These are phyloP conservation scores for Geotrichum reessii DNA, from an alignment of 1,139 yeast genomes.

Conservation along the genomic window DNA sequence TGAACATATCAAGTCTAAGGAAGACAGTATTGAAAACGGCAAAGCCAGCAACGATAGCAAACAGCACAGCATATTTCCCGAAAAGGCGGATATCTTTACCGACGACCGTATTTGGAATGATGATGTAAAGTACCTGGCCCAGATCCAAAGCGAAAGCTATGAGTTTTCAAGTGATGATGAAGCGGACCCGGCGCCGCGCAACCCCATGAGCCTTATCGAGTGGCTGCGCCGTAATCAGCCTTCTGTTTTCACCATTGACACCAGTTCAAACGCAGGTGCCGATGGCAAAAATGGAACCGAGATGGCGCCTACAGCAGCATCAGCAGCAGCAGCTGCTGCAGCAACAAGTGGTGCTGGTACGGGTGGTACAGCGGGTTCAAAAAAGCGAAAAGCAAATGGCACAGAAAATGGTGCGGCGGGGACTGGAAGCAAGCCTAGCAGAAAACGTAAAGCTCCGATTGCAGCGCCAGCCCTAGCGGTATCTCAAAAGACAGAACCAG, in stretches of 20 bases:
- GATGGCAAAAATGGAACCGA: neutral
- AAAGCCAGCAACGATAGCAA: conserved; percentile 3
- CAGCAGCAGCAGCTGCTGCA: no score
- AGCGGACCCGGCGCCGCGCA: conserved; percentile 21
- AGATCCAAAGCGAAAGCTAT: conserved; percentile 20
- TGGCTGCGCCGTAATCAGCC: conserved; percentile 31
- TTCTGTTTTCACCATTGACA: conserved; percentile 20
- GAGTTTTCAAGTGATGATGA: conserved; percentile 28
- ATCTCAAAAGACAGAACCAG: no score
- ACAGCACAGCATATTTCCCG: neutral
- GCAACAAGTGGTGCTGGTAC: conserved; percentile 1
- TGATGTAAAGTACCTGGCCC: conserved; percentile 22
- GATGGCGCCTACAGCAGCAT: no score
- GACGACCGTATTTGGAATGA: conserved; percentile 17
- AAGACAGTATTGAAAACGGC: neutral
- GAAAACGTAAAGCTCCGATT: conserved; percentile 3
- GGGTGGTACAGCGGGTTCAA: conserved; percentile 1
- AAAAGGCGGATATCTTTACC: neutral
- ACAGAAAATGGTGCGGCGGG: neutral
- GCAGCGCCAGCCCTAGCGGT: neutral
- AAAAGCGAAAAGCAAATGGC: conserved; percentile 1
- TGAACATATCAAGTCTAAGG: conserved; percentile 12
- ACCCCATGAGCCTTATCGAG: conserved; percentile 28
- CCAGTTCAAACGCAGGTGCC: conserved; percentile 3
- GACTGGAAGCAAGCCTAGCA: neutral